Evolutionary conservation across 2,329 filamentous ascomycete genomes (phyloP), one percentile per base, ranked within the genome.

Genomic region (Claviceps sp.): DNA sequence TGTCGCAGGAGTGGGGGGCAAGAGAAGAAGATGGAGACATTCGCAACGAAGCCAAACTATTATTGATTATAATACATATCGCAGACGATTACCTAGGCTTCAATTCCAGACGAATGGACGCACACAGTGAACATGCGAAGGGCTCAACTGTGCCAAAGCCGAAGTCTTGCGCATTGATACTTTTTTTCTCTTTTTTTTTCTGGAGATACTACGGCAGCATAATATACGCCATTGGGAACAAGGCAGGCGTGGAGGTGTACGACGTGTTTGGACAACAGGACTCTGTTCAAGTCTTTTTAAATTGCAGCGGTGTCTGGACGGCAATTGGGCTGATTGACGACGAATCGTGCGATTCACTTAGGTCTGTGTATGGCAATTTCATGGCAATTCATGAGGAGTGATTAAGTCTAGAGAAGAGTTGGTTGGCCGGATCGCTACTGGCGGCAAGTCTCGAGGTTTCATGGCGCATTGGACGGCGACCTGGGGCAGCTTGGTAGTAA

Each of bases 281-380:
- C 46, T 52, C 49, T 43, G 60, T 59, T 59, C 60, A 61, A 59
- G 59, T 62, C 59, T 57, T 58, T 58, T 38, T 57, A 57, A 57
- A 58, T 45, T 50, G 42, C 56, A 57, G 56, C 54, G 56, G 59
- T 34, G 30, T 60, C 55, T 61, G 61, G 63, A 66, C 60, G 58
- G 62, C 51, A 56, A 20, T 42, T 9, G 62, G 56, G 59, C 57
- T 61, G 62, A 59, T 50, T 47, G 44, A 50, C 37, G 45, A 61
- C 61, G 55, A 58, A 56, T 59, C 62, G 58, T 56, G 61, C 57
- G 61, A 56, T 55, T 54, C 26, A 43, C 24, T 47, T 49, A 52
- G 54, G 54, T 48, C 53, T 48, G 30, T 34, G 56, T 43, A 45
- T 34, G 56, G 55, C 49, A 51, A 48, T 51, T 41, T 49, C 51